phyloP scores from a whole-genome alignment of 2,329 filamentous ascomycete genomes.

The Penicillium brevicompactum region DNA sequence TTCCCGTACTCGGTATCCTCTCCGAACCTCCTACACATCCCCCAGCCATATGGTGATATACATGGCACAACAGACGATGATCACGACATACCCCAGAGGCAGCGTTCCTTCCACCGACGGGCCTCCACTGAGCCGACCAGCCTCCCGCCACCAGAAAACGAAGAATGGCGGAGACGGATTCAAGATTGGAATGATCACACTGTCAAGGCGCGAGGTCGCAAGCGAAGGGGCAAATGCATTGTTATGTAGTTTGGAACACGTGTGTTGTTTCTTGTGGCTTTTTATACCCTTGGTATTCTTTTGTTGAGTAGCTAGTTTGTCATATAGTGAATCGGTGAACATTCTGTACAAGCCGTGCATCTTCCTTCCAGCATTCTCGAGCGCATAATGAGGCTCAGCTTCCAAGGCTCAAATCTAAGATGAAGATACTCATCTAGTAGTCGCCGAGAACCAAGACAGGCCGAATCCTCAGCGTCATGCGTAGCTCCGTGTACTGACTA shows the following conservation, averaged over 20 bases:
- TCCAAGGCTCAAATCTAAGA: too few species aligned
- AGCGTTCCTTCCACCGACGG: conserved; percentile 28
- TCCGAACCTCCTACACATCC: conserved; percentile 33
- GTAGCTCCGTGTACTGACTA: too few species aligned
- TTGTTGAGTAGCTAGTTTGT: background rate
- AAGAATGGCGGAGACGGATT: conserved; percentile 42
- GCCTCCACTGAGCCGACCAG: conserved; percentile 38
- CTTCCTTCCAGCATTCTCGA: background rate
- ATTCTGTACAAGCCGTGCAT: background rate
- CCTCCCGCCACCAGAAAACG: conserved; percentile 31
- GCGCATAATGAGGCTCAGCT: too few species aligned
- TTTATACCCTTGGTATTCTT: background rate
- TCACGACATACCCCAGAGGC: conserved; percentile 21
- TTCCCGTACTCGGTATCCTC: conserved; percentile 37
- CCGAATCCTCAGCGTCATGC: too few species aligned
- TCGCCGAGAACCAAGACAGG: too few species aligned
- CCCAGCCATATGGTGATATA: conserved; percentile 21
- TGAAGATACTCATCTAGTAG: too few species aligned
- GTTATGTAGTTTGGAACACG: conserved; percentile 38
- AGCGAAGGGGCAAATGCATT: conserved; percentile 37
- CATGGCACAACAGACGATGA: conserved; percentile 22
- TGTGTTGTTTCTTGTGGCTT: conserved; percentile 1
- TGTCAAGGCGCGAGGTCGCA: conserved; percentile 38
- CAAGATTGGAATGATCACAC: conserved; percentile 44
- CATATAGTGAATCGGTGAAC: background rate